Percentiles rank a stretch among this genome's conserved stretches.
Evolutionary conservation across 1,284 basidiomycete genomes (phyloP).

Genomic region (Singerocomus inundabilis): DNA sequence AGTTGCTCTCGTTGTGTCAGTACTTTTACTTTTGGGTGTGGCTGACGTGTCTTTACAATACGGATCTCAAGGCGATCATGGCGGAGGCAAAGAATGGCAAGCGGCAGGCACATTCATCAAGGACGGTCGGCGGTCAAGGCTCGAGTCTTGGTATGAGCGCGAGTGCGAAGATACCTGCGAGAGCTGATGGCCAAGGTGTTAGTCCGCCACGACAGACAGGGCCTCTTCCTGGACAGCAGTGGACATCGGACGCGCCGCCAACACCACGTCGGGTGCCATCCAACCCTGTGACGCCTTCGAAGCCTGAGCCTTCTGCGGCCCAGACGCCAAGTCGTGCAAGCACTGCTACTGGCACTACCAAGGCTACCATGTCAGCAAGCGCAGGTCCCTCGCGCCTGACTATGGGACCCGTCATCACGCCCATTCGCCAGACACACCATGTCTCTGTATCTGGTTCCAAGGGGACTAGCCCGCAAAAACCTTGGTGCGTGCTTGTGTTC

Average conservation of each 20-base stretch:
- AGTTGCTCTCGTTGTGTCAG: no score
- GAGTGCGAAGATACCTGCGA: background rate
- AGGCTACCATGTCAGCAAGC: conserved; percentile 8
- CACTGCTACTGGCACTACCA: background rate
- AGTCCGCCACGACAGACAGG: conserved; percentile 1
- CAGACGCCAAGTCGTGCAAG: background rate
- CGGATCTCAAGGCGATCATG: conserved; percentile 86
- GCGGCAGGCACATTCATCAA: conserved; percentile 8
- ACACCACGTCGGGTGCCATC: conserved; percentile 6
- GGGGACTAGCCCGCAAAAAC: conserved; percentile 36
- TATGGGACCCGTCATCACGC: conserved; percentile 61
- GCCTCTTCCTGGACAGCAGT: background rate
- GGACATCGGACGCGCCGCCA: conserved; percentile 4
- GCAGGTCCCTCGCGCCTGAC: conserved; percentile 29
- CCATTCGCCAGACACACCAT: conserved; percentile 47
- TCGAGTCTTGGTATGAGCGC: background rate
- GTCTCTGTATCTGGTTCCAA: conserved; percentile 29
- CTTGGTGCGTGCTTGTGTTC: conserved; percentile 44
- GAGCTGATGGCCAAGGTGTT: background rate
- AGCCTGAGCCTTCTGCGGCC: background rate
- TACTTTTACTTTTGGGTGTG: no score
- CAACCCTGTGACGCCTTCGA: conserved; percentile 8
- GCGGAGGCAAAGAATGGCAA: conserved; percentile 61
- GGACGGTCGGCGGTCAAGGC: background rate
- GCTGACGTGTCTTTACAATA: conserved; percentile 43